Percentiles rank a stretch among this genome's conserved stretches.
Conservation (phyloP, 208 protist genomes). For the Polymyxa betae region DNA sequence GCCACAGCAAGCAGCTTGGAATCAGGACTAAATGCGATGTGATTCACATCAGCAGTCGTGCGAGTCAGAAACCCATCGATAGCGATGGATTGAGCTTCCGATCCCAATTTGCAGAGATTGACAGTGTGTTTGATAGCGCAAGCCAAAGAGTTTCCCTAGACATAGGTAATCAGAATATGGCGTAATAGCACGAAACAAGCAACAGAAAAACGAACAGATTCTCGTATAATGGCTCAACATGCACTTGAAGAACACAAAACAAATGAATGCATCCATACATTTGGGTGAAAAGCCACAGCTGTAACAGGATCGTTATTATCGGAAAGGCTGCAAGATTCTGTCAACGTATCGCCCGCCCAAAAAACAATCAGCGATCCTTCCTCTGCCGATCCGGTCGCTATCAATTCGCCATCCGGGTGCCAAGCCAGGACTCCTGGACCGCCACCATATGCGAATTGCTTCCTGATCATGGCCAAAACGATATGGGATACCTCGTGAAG, state of each 20-base stretch:
- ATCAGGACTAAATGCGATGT: no score
- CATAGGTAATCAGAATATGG: background rate
- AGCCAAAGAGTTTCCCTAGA: background rate
- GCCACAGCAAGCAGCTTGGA: no score
- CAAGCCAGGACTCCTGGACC: background rate
- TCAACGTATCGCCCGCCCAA: background rate
- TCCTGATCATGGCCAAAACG: no score
- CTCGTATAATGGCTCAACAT: no score
- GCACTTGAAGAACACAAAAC: background rate
- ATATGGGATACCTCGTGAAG: no score
- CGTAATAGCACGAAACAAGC: no score
- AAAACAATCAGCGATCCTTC: no score
- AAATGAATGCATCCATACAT: background rate
- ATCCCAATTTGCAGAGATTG: constrained; percentile 5
- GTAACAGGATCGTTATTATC: constrained; percentile 2
- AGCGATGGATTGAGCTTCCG: constrained; percentile 11
- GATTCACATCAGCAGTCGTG: background rate
- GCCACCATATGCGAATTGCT: constrained; percentile 4
- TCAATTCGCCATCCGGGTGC: background rate
- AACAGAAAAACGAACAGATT: no score
- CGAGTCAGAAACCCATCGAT: background rate
- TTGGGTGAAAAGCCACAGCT: background rate
- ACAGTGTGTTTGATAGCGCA: constrained; percentile 8
- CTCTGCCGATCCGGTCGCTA: background rate
- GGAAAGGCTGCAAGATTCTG: no score